Conservation (phyloP, 1,284 basidiomycete genomes). For the Xanthoconium separans region DNA sequence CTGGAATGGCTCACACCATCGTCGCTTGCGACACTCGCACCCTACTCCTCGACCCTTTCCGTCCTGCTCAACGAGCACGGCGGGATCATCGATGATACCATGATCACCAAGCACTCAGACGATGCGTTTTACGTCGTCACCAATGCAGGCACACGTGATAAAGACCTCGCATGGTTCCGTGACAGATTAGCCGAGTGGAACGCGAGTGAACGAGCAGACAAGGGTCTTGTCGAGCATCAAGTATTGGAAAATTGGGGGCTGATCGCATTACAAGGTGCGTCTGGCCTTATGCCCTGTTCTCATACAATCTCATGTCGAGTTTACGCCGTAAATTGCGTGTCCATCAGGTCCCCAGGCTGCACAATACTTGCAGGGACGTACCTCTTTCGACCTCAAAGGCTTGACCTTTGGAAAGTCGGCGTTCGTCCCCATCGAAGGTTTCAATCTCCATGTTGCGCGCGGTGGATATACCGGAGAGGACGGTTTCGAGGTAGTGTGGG, state of each 20-base stretch:
- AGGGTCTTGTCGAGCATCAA: conserved; percentile 75
- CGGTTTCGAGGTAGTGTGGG: conserved; percentile 80
- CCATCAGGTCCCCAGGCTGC: conserved; percentile 77
- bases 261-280: conserved; percentile 83
- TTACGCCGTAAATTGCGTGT: neutral
- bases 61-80: conserved; percentile 88
- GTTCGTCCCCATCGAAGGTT: conserved; percentile 73
- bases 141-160: conserved; percentile 85
- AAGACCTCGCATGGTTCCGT: conserved; percentile 81
- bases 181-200: conserved; percentile 79
- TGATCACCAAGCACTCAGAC: conserved; percentile 82
- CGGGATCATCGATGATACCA: conserved; percentile 94
- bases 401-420: conserved; percentile 82
- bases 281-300: neutral
- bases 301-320: neutral
- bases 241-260: conserved; percentile 86
- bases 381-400: conserved; percentile 67
- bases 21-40: conserved; percentile 63
- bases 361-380: conserved; percentile 72
- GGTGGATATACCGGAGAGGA: conserved; percentile 99
- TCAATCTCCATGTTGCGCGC: conserved; percentile 89
- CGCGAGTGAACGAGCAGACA: conserved; percentile 42
- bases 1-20: conserved; percentile 86
- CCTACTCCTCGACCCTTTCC: conserved; percentile 79
- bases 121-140: conserved; percentile 93